Base-by-base conservation (phyloP, 352 stramenopile genomes). In the Phytophthora ramorum region DNA sequence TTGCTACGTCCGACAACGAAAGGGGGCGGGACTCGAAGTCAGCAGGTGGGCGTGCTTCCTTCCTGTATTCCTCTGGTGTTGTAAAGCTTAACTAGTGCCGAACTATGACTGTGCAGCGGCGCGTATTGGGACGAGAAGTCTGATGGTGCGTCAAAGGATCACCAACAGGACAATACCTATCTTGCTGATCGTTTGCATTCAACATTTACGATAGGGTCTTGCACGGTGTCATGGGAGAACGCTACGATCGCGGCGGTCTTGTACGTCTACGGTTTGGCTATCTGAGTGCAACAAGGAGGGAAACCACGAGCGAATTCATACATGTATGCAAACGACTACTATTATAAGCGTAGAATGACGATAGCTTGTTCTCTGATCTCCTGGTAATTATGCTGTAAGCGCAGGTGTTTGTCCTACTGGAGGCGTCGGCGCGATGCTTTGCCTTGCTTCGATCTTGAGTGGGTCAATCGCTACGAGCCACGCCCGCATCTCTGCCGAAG, bases 151-250 rank as follows among this genome's bases (percentile, higher is more conserved):
- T 60, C 37, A 52, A 17, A 38, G 24, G 28, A 20, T 19, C 19
- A 30, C 26, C 14, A 32, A 24, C 16, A 7, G 17, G 13, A 28
- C 53, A 5, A 24, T 52, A 19, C 13, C 45, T 22, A 44, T 17
- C 1, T 58, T 34, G 45, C 26, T 65, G 13, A 66, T 37, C 12
- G 0, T 28, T 52, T 30, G 2, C 46, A 35, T 17, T 57, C 26
- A 32, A 32, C 16, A 16, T 14, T 41, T 17, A 16, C 22, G 14
- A 9, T 30, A 93, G 84, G 85, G 7, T 79, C 81, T 0, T 94
- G 85, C 51, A 83, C 77, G 7, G 77, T 94, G 17, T 89, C 79
- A 9, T 92, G 85, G 85, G 83, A 94, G 58, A 94, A 94, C 56
- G 72, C 63, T 4, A 86, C 80, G 9, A 91, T 92, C 57, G 78